These are phyloP conservation scores for Penicillium sp. DNA, from an alignment of 2,329 filamentous ascomycete genomes.

Conservation along the genomic window DNA sequence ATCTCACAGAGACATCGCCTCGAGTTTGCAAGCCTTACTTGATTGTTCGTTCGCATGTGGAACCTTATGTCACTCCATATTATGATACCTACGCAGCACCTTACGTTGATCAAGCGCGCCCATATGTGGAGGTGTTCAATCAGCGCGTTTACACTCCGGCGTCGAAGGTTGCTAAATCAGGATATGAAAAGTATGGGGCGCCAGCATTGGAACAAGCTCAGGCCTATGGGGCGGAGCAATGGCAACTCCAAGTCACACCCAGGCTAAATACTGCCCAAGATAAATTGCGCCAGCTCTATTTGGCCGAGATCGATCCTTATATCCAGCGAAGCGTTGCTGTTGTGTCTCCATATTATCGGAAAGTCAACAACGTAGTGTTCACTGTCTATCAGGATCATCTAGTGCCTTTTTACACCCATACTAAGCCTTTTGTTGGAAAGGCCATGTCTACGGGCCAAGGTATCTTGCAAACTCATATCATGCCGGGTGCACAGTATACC, in stretches of 20 bases:
- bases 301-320: conserved; percentile 69
- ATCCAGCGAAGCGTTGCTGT: conserved; percentile 60
- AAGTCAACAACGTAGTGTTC: conserved; percentile 61
- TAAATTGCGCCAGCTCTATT: conserved; percentile 65
- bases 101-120: conserved; percentile 72
- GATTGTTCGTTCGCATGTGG: conserved; percentile 62
- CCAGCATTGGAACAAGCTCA: conserved; percentile 69
- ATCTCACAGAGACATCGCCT: conserved; percentile 68
- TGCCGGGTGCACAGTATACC: conserved; percentile 70
- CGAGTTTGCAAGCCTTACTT: conserved; percentile 79
- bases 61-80: conserved; percentile 78
- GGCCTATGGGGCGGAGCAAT: conserved; percentile 67
- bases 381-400: conserved; percentile 53
- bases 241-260: conserved; percentile 75
- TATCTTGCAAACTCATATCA: conserved; percentile 66
- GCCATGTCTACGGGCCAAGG: conserved; percentile 66
- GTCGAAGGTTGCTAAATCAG: conserved; percentile 60
- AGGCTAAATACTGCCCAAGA: conserved; percentile 65
- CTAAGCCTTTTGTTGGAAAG: conserved; percentile 69
- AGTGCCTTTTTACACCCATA: conserved; percentile 71
- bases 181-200: conserved; percentile 68
- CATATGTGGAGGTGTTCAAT: conserved; percentile 64
- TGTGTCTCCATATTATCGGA: conserved; percentile 71
- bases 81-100: conserved; percentile 81
- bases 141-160: conserved; percentile 66